phyloP scores from a whole-genome alignment of 2,329 filamentous ascomycete species.

The Ophiostoma ips region DNA sequence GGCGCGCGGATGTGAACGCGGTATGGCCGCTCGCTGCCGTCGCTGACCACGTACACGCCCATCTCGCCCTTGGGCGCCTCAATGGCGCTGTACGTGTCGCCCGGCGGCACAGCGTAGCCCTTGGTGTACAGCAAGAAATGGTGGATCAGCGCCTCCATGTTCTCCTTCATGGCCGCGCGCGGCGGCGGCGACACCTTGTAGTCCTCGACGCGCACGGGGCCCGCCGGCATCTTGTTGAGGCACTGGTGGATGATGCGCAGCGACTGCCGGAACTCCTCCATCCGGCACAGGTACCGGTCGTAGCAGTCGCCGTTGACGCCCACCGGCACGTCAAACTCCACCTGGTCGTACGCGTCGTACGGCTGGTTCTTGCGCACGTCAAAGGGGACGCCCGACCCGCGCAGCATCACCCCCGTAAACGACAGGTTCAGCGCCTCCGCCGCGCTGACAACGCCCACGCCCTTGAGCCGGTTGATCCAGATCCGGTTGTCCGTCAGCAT shows the following conservation, averaged over 20 bases:
- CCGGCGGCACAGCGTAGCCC: conserved; percentile 91
- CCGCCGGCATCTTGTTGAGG: conserved; percentile 95
- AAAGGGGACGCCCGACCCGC: conserved; percentile 90
- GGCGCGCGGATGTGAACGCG: conserved; percentile 94
- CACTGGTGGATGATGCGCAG: conserved; percentile 98
- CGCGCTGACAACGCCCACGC: conserved; percentile 80
- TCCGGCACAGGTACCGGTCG: conserved; percentile 95
- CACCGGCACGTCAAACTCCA: conserved; percentile 96
- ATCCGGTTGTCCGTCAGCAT: conserved; percentile 98
- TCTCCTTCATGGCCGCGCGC: conserved; percentile 98
- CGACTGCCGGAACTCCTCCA: conserved; percentile 98
- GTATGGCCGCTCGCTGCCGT: conserved; percentile 92
- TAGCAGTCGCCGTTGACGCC: conserved; percentile 98
- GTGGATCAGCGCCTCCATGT: conserved; percentile 99
- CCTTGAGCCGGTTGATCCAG: conserved; percentile 89
- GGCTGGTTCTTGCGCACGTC: conserved; percentile 94
- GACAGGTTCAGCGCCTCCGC: conserved; percentile 93
- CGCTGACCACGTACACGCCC: conserved; percentile 92
- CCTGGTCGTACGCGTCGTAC: conserved; percentile 94
- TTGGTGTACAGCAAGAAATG: conserved; percentile 99
- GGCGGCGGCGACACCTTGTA: conserved; percentile 97
- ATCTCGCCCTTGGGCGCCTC: conserved; percentile 99
- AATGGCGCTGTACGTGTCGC: conserved; percentile 95
- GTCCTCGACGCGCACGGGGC: conserved; percentile 89
- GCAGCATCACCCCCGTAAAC: conserved; percentile 95